These are phyloP conservation scores for Trichophyton equinum DNA, from an alignment of 2,329 filamentous ascomycete genomes.

Conservation along the genomic window DNA sequence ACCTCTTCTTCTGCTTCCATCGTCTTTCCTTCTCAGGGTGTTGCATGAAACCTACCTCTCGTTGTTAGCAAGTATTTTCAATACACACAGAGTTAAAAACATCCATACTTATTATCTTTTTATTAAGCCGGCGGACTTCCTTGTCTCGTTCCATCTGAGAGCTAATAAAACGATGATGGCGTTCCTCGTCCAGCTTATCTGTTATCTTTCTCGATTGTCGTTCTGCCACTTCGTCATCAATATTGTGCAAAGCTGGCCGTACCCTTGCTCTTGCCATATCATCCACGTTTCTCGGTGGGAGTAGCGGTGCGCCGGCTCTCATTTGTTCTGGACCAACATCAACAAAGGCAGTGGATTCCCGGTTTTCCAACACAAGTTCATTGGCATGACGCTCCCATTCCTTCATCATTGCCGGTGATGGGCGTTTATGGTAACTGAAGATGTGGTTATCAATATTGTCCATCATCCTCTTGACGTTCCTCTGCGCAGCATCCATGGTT, in stretches of 20 bases:
- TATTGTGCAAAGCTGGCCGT: slow-evolving; percentile 7
- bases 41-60: background rate
- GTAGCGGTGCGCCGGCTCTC: slow-evolving; percentile 25
- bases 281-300: slow-evolving; percentile 61
- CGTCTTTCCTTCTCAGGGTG: background rate
- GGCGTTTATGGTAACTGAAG: slow-evolving; percentile 26
- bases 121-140: slow-evolving; percentile 6
- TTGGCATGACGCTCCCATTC: slow-evolving; percentile 9
- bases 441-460: slow-evolving; percentile 66
- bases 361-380: slow-evolving; percentile 6
- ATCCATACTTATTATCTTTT: slow-evolving; percentile 6
- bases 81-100: background rate
- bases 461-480: slow-evolving; percentile 62
- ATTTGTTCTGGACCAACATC: slow-evolving; percentile 1
- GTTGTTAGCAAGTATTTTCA: background rate
- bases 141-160: slow-evolving; percentile 3
- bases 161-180: background rate
- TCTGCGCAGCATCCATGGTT: slow-evolving; percentile 60
- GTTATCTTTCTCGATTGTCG: slow-evolving; percentile 2
- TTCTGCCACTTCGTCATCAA: slow-evolving; percentile 6
- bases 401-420: slow-evolving; percentile 9
- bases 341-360: background rate
- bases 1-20: background rate
- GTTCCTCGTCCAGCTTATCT: slow-evolving; percentile 8
- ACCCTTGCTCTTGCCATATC: slow-evolving; percentile 47